Evolutionary conservation across 2,329 filamentous ascomycete species (phyloP), one percentile per base, ranked within the genome.

Genomic region (Colletotrichum gigasporum): DNA sequence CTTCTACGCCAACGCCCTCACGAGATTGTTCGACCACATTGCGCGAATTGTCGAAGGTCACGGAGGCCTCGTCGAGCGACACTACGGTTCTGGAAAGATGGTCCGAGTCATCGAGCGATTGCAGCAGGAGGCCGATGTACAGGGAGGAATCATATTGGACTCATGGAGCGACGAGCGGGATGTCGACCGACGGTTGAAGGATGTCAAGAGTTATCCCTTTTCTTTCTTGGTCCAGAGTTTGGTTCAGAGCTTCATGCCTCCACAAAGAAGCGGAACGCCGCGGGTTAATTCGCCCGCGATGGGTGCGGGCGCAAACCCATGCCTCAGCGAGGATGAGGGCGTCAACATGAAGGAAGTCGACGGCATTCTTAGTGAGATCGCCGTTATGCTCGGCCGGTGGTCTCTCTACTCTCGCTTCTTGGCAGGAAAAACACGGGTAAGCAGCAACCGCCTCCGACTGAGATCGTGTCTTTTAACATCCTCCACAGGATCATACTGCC

Each of bases 261-360:
- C 86, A 28, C 90, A 93, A 62, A 90, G 90, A 65, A 82, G 87
- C 5, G 76, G 79, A 10, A 89, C 89, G 2, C 86, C 90, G 2
- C 87, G 93, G 44, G 87, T 93, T 35, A 90, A 85, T 67, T 97
- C 94, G 2, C 95, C 95, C 1, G 92, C 92, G 1, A 76, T 85
- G 34, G 87, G 87, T 12, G 81, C 82, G 16, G 79, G 79, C 11
- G 82, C 78, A 57, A 85, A 85, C 73, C 74, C 77, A 2, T 85
- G 91, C 9, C 79, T 81, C 14, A 93, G 90, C 72, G 94, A 97
- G 74, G 96, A 99, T 69, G 96, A 98, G 72, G 86, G 92, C 1
- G 93, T 98, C 20, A 94, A 97, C 73, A 97, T 98, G 92, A 97
- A 95, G 76, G 95, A 97, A 74, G 87, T 99, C 3, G 96, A 99